A percentile compares a stretch with the other conserved stretches of the same genome.
These are phyloP conservation scores for Pseudognaphalium luteoalbum DNA, from an alignment of 129 eudicot species.

Conservation along the genomic window DNA sequence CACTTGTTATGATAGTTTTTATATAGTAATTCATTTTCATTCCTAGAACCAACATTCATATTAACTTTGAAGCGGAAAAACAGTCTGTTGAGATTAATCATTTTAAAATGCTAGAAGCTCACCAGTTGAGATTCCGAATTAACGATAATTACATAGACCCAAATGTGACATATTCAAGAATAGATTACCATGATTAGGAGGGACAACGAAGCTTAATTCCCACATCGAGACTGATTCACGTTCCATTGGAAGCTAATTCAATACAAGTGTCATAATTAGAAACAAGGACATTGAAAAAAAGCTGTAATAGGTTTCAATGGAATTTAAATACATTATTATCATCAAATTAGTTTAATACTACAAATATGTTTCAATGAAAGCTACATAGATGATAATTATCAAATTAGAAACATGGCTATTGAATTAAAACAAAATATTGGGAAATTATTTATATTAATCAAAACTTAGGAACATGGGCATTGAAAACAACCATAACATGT, in stretches of 20 bases:
- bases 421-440: not conserved
- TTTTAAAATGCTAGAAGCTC: constrained; percentile 1
- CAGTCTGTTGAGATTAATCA: not conserved
- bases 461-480: not conserved
- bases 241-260: constrained; percentile 77
- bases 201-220: constrained; percentile 95
- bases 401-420: constrained; percentile 1
- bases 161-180: not conserved
- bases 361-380: constrained; percentile 4
- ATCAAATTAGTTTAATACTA: not conserved
- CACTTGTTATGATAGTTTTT: not conserved
- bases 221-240: constrained; percentile 89
- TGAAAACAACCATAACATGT: not conserved
- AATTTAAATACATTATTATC: not conserved
- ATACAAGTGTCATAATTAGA: constrained; percentile 9
- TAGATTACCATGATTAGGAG: constrained; percentile 91
- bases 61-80: not conserved
- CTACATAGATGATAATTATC: constrained; percentile 1
- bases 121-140: not conserved
- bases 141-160: not conserved
- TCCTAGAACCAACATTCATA: not conserved
- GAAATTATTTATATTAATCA: not conserved
- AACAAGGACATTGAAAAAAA: constrained; percentile 18
- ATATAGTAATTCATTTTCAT: constrained; percentile 3
- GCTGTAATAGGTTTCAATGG: constrained; percentile 2